Evolutionary conservation across 805 yeast species (phyloP).

Genomic region (Yarrowia divulgata): DNA sequence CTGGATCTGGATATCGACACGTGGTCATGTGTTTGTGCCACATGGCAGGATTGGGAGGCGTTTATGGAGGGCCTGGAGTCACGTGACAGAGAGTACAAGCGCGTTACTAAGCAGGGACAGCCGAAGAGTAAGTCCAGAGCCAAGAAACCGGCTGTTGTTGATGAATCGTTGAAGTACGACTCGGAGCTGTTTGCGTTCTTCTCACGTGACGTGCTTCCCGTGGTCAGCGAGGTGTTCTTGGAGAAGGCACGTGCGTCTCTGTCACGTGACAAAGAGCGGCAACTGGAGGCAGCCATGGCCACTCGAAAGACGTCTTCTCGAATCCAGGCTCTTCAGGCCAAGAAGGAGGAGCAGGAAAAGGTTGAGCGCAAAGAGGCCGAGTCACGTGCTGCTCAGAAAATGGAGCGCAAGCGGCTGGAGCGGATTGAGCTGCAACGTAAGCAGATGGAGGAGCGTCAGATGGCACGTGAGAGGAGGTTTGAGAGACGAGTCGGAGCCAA

Average conservation of each 20-base stretch:
- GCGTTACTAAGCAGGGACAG: not conserved
- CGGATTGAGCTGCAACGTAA: conserved; percentile 29
- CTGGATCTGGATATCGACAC: conserved; percentile 29
- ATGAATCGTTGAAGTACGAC: conserved; percentile 41
- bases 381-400: conserved; percentile 15
- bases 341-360: conserved; percentile 45
- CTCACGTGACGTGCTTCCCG: conserved; percentile 10
- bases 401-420: conserved; percentile 40
- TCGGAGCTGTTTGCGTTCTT: conserved; percentile 5
- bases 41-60: conserved; percentile 8
- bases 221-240: conserved; percentile 46
- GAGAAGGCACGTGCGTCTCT: conserved; percentile 46
- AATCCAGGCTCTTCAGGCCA: conserved; percentile 46
- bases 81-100: conserved; percentile 6
- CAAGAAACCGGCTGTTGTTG: conserved; percentile 35
- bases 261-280: conserved; percentile 45
- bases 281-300: conserved; percentile 46
- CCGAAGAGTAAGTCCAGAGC: not conserved
- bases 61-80: not conserved
- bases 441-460: conserved; percentile 39
- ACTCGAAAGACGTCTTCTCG: conserved; percentile 50
- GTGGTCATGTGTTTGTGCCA: conserved; percentile 30
- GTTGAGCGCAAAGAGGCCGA: conserved; percentile 37
- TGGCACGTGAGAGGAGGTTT: conserved; percentile 40
- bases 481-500: conserved; percentile 17